A percentile compares a stretch with the other conserved stretches of the same genome.
phyloP scores from a whole-genome alignment of 352 stramenopile genomes.

The Pythium rhizo-oryzae region DNA sequence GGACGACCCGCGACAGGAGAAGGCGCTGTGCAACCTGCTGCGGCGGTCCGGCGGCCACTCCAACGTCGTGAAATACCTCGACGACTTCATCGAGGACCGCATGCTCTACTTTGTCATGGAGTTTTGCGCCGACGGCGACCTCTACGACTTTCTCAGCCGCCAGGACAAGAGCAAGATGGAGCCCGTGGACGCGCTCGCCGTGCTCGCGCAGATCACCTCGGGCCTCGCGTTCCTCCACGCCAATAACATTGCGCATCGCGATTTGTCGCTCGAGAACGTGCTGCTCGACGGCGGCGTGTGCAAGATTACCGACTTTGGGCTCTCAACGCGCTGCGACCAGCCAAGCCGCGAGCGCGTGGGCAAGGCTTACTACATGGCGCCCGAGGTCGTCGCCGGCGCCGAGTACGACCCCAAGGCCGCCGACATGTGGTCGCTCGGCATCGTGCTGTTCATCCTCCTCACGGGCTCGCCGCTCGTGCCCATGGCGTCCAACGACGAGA shows the following conservation, averaged over 20 bases:
- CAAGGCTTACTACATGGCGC: slow-evolving; percentile 71
- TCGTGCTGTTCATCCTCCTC: slow-evolving; percentile 71
- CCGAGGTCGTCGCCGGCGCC: slow-evolving; percentile 46
- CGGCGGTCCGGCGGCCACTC: slow-evolving; percentile 39
- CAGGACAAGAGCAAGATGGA: slow-evolving; percentile 16
- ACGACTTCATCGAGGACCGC: slow-evolving; percentile 48
- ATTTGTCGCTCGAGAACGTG: slow-evolving; percentile 64
- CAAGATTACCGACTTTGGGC: slow-evolving; percentile 66
- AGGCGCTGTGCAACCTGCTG: slow-evolving; percentile 39
- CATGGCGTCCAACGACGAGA: slow-evolving; percentile 35
- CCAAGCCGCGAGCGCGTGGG: slow-evolving; percentile 44
- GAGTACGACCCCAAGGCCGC: slow-evolving; percentile 49
- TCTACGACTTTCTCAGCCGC: slow-evolving; percentile 37
- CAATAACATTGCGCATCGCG: slow-evolving; percentile 46
- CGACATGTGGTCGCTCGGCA: slow-evolving; percentile 69
- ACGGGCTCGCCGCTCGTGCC: slow-evolving; percentile 55
- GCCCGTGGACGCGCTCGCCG: slow-evolving; percentile 32
- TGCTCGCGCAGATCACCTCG: slow-evolving; percentile 44
- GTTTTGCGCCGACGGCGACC: slow-evolving; percentile 49
- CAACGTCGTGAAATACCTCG: slow-evolving; percentile 48
- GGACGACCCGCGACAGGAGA: slow-evolving; percentile 52
- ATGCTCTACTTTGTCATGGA: slow-evolving; percentile 62
- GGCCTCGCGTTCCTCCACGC: slow-evolving; percentile 51
- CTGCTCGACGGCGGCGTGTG: slow-evolving; percentile 32
- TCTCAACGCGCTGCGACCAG: slow-evolving; percentile 34